Evolutionary conservation across 1,284 basidiomycete species (phyloP).

Genomic region (Acaromyces ingoldii): DNA sequence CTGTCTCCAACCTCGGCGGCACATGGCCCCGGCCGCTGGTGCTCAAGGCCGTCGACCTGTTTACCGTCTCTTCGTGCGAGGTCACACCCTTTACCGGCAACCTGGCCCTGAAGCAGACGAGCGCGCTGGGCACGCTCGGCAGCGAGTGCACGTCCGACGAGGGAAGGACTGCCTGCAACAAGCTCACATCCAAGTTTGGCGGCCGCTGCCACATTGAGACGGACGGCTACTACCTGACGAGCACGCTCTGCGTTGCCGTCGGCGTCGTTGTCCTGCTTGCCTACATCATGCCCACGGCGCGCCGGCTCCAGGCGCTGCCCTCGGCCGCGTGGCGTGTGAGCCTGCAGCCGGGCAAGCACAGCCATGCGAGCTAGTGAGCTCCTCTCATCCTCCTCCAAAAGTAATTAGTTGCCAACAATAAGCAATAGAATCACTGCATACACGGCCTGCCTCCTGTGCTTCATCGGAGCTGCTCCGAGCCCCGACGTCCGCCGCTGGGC

Average conservation of each 20-base stretch:
- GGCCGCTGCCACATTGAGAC: conserved; percentile 76
- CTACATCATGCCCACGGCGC: conserved; percentile 78
- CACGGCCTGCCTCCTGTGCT: no score
- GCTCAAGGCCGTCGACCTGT: conserved; percentile 59
- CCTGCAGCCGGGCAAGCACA: no score
- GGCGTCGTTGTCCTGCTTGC: conserved; percentile 65
- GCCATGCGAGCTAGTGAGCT: no score
- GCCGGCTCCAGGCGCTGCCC: conserved; percentile 64
- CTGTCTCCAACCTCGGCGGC: conserved; percentile 92
- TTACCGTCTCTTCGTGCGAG: conserved; percentile 37
- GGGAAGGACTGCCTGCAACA: conserved; percentile 73
- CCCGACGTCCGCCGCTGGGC: no score
- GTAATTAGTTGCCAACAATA: no score
- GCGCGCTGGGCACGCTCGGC: conserved; percentile 15
- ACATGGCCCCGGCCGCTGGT: conserved; percentile 96
- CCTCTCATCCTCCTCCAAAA: no score
- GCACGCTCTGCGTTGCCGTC: conserved; percentile 69
- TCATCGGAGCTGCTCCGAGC: no score
- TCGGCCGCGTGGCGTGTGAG: conserved; percentile 37
- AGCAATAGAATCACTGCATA: no score
- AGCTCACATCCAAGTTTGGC: no score
- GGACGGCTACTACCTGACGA: conserved; percentile 90
- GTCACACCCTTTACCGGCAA: no score
- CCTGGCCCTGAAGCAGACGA: background rate
- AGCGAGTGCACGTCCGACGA: conserved; percentile 43